Base-by-base conservation (phyloP, 2,329 filamentous ascomycete species). In the Verticillium alfalfae region DNA sequence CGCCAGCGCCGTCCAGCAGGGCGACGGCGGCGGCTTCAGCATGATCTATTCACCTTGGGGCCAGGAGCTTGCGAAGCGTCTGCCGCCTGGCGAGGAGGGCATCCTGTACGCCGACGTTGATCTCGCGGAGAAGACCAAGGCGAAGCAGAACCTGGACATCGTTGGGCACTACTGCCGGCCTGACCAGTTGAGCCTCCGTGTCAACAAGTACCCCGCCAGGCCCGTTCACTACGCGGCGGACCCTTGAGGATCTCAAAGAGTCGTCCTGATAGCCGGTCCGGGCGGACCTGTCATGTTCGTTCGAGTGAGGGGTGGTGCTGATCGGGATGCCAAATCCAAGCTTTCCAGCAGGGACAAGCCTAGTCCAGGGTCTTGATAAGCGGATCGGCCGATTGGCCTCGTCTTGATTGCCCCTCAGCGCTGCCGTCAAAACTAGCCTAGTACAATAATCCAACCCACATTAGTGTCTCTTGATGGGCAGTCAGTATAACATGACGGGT, bases 61-160 rank as follows among this genome's bases (percentile, higher is more conserved):
- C 52, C 52, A 69, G n/a, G 60, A 68, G 13, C 63, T 75, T 0
- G 65, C 64, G 2, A 68, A 75, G 57, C 65, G 70, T 0, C 57
- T 72, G 0, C 67, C 64, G 2, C 60, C 67, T 6, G 67, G 67
- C 1, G 67, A 64, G 10, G 74, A 76, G 60, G 75, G 72, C 0
- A 72, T 78, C 13, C 63, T 78, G 16, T 73, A 72, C 38, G 73
- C 73, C 0, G 73, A 78, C 61, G 67, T 78, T n/a, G 68, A 78
- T 55, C 66, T 77, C 3, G 56, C 60, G 5, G 62, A 67, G 54
- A 61, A 65, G 18, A 59, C 34, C 36, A 60, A 59, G 59, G 61
- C 60, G 45, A 60, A 64, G 64, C 61, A 61, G 49, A 61, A 61
- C 26, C 45, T 64, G 3, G 61, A 60, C 15, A 59, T 61, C 31